A percentile compares a stretch with the other conserved stretches of the same genome.
These are phyloP conservation scores for Curvularia sp. DNA, from an alignment of 2,329 filamentous ascomycete species.

Conservation along the genomic window DNA sequence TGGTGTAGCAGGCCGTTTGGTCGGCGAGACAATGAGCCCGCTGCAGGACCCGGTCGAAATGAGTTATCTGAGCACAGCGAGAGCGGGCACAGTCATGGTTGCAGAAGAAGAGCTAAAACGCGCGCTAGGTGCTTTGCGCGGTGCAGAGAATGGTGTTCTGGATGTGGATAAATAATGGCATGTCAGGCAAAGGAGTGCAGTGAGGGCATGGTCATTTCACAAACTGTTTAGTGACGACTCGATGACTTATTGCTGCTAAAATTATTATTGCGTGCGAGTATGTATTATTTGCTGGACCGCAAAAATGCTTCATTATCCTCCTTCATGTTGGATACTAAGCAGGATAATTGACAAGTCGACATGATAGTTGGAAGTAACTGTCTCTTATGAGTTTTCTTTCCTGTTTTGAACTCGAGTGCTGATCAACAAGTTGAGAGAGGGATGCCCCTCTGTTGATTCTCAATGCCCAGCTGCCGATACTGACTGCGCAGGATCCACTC, in stretches of 20 bases:
- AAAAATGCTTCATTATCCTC: neutral
- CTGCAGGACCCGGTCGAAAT: conserved; percentile 68
- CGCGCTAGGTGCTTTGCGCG: conserved; percentile 73
- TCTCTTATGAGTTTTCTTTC: neutral
- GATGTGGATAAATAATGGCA: conserved; percentile 20
- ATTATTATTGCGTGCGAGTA: neutral
- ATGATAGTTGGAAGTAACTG: neutral
- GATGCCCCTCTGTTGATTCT: no score
- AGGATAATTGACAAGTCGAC: neutral
- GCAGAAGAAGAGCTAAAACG: conserved; percentile 74
- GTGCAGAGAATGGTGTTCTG: conserved; percentile 41
- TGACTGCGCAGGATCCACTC: no score
- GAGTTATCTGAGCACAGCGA: conserved; percentile 87
- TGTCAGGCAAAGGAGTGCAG: neutral
- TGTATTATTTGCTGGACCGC: neutral
- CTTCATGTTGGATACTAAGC: neutral
- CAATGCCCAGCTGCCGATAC: no score
- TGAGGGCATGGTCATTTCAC: no score
- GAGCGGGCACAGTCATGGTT: conserved; percentile 88
- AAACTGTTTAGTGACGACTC: neutral
- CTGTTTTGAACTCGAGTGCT: neutral
- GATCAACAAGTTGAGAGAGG: neutral
- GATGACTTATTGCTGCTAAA: neutral
- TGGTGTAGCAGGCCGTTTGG: conserved; percentile 83
- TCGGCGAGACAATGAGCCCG: conserved; percentile 67